A percentile compares a stretch with the other conserved stretches of the same genome.
These are phyloP conservation scores for Sporobolus alterniflorus DNA, from an alignment of 202 grass and related monocot genomes.

Conservation along the genomic window DNA sequence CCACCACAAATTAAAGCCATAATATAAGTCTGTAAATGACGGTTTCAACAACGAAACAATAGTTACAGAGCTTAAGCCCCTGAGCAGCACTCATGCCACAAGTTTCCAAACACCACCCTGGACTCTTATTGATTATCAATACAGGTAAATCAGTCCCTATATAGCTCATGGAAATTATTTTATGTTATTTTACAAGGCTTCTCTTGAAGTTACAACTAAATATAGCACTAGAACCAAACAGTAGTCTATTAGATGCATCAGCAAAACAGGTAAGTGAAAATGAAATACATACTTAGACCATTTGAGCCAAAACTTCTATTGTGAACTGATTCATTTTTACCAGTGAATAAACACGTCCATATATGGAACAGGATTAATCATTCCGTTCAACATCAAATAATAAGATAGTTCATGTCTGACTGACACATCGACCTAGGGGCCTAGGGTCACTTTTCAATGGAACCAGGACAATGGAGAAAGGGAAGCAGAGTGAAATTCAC, in stretches of 20 bases:
- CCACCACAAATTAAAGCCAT: not conserved
- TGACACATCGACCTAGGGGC: not conserved
- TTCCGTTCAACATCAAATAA: not conserved
- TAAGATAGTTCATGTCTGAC: not conserved
- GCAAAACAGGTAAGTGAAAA: not conserved
- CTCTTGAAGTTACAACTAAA: not conserved
- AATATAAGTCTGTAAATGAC: not conserved
- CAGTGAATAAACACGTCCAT: not conserved
- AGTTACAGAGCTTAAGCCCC: not conserved
- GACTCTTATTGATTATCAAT: not conserved
- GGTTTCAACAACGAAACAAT: not conserved
- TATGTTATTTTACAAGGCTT: not conserved
- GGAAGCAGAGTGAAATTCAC: not conserved
- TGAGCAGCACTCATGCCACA: not conserved
- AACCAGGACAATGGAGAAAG: not conserved
- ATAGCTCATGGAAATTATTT: not conserved
- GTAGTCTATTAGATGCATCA: not conserved
- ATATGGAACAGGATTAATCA: not conserved
- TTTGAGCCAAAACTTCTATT: not conserved
- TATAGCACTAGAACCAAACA: not conserved
- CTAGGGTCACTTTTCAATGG: not conserved
- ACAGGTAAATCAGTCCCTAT: not conserved
- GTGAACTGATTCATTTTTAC: not conserved
- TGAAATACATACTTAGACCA: not conserved
- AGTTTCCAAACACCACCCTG: not conserved